Evolutionary conservation across 2,329 filamentous ascomycete genomes (phyloP), one percentile per base, ranked within the genome.

Genomic region (Huntiella abstrusa): DNA sequence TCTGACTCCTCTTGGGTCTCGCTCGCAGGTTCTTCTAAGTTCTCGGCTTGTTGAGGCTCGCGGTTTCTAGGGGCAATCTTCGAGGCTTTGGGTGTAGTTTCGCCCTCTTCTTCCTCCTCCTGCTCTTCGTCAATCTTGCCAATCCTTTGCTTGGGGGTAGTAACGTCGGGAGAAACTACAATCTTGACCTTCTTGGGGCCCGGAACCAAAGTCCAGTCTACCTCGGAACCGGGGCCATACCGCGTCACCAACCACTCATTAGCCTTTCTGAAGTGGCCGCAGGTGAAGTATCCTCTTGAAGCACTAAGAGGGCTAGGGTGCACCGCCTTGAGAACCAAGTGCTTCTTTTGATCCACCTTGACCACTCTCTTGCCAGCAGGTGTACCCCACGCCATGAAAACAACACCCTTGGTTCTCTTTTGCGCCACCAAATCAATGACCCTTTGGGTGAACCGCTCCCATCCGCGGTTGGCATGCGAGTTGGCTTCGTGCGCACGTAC

Each of bases 281-380:
- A 87, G 49, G 83, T 78, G 53, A 84, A 85, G 61, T 86, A 98
- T 1, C 91, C 91, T 46, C 74, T 71, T 11, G 69, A 64, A 3
- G 88, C 91, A 62, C 84, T 92, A 53, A 95, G 62, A n/a, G 91
- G 91, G 60, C 85, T 94, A 0, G 91, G 91, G 63, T 98, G 91
- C 43, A 87, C 86, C 55, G 78, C 82, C 62, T 81, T 78, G 53
- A 98, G 67, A 34, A 98, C 83, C 40, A 84, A 69, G 64, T 98
- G 88, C 55, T 71, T 78, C 52, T 73, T 68, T 43, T 62, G 66
- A 57, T 91, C 80, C 45, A 96, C 70, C 54, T 77, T 80, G 37
- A 70, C 64, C 16, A 92, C 83, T 47, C 87, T 69, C 64, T 84
- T 82, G 47, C 78, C 81, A 0, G 91, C 91, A 1, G 85, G 83